Conservation (phyloP, 495 filamentous ascomycete species). For the Talaromyces trachyspermus region DNA sequence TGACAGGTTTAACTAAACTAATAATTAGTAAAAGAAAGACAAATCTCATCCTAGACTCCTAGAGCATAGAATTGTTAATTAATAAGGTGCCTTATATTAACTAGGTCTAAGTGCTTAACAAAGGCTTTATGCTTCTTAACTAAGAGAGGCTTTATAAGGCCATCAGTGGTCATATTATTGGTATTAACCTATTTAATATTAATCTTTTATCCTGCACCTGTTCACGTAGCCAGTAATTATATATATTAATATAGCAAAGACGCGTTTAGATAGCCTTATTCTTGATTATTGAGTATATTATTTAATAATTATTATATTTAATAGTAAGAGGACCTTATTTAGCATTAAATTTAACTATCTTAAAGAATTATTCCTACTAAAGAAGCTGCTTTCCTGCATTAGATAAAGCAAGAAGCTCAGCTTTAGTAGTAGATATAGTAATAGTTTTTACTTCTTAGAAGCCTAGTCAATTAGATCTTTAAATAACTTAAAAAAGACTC, state of each 20-base stretch:
- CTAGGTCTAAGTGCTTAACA: not conserved
- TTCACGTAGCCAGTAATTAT: not conserved
- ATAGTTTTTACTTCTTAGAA: conserved; percentile 15
- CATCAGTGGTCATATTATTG: not conserved
- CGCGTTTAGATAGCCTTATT: conserved; percentile 1
- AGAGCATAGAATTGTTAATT: too few relatives aligned
- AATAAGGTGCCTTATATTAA: too few relatives aligned
- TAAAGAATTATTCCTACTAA: conserved; percentile 6
- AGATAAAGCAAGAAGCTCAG: conserved; percentile 12
- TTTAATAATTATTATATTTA: conserved; percentile 1
- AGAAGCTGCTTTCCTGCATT: conserved; percentile 13
- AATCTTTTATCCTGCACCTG: not conserved
- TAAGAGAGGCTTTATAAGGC: not conserved
- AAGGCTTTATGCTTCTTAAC: not conserved
- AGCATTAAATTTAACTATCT: not conserved
- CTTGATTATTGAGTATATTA: not conserved
- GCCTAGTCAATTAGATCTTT: conserved; percentile 16
- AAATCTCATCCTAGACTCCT: too few relatives aligned
- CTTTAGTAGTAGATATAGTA: conserved; percentile 17
- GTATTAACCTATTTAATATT: conserved; percentile 1
- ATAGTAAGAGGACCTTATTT: not conserved
- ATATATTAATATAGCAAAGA: conserved; percentile 3
- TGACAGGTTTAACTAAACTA: too few relatives aligned
- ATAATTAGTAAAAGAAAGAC: too few relatives aligned
- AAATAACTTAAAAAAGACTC: conserved; percentile 16